Base-by-base conservation (phyloP, 352 stramenopile species). In the Pythium volutum region DNA sequence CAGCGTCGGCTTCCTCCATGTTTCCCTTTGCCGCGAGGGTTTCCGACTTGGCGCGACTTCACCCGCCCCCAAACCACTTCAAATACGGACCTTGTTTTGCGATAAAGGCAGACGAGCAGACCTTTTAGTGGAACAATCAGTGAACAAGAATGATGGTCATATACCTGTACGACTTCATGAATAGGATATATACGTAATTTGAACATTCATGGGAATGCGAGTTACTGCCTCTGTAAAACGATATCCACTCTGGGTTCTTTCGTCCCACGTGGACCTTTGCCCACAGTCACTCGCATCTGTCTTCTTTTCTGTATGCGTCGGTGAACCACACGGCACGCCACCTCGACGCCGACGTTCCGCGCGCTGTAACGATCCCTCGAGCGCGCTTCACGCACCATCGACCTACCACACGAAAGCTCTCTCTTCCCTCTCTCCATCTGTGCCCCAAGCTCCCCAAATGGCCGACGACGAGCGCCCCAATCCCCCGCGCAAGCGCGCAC, bases 401-500 rank as follows among this genome's bases (percentile, higher is more conserved):
- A 27, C 20, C 7, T 25, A 38, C 59, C 51, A 66, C 43, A 16
- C 63, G 74, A 55, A 42, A 52, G 36, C 41, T 33, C 49, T 34
- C 61, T 2, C 15, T 56, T 16, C 26, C 18, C 14, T 55, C 54
- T 18, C 68, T 29, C 39, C 55, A 78, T 36, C 38, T 43, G 53
- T 65, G 68, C 26, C 50, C 54, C 5, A 27, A 39, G 15, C 11
- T 9, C 14, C 23, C 22, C 15, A 53, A 58, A 68, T 69, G 62
- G 62, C 55, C 51, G 56, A 69, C 50, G 69, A 76, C 66, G 67
- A 75, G 50, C 65, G 69, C 14, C 46, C 55, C 16, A 73, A 56
- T 42, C 70, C 73, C 34, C 70, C 73, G 43, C 61, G 70, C 12
- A 78, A 77, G 51, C 71, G 65, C 53, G 70, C 68, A 29, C 73